Base-by-base conservation (phyloP, 164 flowering plant species). In the Annona cherimola region DNA sequence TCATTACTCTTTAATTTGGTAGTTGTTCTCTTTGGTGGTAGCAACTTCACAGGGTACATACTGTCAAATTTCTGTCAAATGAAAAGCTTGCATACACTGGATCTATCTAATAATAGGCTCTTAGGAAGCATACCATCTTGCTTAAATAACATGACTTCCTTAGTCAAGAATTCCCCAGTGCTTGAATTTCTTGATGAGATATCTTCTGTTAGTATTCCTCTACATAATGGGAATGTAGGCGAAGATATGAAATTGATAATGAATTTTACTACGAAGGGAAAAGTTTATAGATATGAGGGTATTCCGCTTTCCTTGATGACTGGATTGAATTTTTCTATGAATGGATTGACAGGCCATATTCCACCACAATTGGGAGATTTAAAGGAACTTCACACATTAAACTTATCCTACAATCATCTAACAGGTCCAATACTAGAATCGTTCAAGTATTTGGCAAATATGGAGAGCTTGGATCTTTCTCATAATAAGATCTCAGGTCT, bases 401-500 rank as follows among this genome's bases (percentile, higher is more conserved):
- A 71, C 57, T 71, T 71, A 42, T 71, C 73, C 5, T 4, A 19
- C 44, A 71, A 63, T 45, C 44, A 26, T 63, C 45, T 71, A 7
- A 62, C 40, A 0, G 66, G 73, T n/a, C 57, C 8, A 6, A 12
- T 61, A 11, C 73, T 68, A 4, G 26, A 39, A 2, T 63, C 74
- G 18, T 71, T 71, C 39, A 42, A 45, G 5, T 18, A 64, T 40
- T 40, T 71, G 44, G 68, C 42, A 50, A 26, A 7, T 2, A 19
- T 71, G 60, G 74, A 71, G 61, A 71, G 68, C 26, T 64, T 71
- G 74, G 74, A 71, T 63, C 60, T 71, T 42, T 71, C 74, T 16
- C 8, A 62, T 20, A 71, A 71, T 44, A 9, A 62, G 20, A 19
- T 71, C 8, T 4, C 39, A 14, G 74, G 74, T 11, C 9, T 3